Percentiles rank a stretch among this genome's conserved stretches.
Conservation (phyloP, 805 yeast genomes). For the Yarrowia sp. region DNA sequence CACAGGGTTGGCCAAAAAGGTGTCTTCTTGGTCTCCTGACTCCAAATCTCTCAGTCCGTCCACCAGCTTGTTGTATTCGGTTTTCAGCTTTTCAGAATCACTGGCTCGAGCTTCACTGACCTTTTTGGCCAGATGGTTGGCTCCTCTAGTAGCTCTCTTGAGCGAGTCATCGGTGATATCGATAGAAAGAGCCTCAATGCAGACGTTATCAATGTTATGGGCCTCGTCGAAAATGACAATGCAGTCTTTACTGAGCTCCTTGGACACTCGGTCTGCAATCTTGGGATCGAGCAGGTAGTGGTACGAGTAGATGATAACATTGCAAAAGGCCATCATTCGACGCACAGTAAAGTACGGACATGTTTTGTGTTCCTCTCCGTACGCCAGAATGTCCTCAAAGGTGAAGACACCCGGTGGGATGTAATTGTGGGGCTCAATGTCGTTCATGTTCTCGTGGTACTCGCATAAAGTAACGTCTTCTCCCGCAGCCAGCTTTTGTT, state of each 20-base stretch:
- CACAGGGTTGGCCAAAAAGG: conserved; percentile 82
- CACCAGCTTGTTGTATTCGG: conserved; percentile 87
- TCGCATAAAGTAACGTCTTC: conserved; percentile 68
- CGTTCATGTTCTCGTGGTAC: conserved; percentile 85
- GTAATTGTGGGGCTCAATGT: conserved; percentile 79
- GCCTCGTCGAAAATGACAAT: conserved; percentile 98
- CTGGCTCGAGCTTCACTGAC: conserved; percentile 80
- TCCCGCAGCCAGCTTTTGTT: conserved; percentile 58
- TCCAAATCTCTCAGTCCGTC: conserved; percentile 86
- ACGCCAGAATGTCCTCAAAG: conserved; percentile 73
- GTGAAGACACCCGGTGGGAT: conserved; percentile 94
- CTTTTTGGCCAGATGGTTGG: conserved; percentile 67
- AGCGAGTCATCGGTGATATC: conserved; percentile 89
- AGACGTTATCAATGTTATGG: conserved; percentile 96
- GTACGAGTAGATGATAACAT: conserved; percentile 90
- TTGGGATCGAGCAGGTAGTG: conserved; percentile 96
- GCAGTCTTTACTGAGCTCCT: conserved; percentile 85
- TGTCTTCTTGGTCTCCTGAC: conserved; percentile 54
- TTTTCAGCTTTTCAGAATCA: conserved; percentile 79
- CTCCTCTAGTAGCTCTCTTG: conserved; percentile 84
- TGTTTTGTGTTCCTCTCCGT: conserved; percentile 73
- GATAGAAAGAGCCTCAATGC: conserved; percentile 89
- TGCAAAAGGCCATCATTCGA: conserved; percentile 91
- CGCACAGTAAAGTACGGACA: conserved; percentile 98
- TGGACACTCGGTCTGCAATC: conserved; percentile 92